phyloP scores from a whole-genome alignment of 2,329 filamentous ascomycete species.

The Paecilomyces formosus region DNA sequence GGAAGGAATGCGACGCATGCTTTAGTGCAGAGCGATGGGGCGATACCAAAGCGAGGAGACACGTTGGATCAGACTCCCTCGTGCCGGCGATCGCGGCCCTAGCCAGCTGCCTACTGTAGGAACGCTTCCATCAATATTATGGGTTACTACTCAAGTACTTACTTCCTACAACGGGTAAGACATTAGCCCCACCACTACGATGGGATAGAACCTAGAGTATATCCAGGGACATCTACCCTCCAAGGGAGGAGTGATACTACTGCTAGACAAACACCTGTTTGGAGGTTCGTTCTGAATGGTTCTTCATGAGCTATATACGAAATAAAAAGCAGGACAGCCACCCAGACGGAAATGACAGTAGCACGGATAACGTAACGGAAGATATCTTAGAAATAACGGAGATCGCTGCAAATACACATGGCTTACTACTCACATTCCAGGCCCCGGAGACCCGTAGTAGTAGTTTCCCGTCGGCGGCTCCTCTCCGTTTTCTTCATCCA shows the following conservation, averaged over 20 bases:
- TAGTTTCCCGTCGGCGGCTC: neutral
- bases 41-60: no score
- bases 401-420: neutral
- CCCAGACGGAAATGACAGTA: neutral
- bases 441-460: neutral
- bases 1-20: no score
- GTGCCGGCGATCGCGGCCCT: no score
- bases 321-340: neutral
- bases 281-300: neutral
- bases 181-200: neutral
- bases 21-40: no score
- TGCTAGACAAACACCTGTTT: neutral
- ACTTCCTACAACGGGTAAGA: neutral
- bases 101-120: no score
- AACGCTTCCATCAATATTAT: no score
- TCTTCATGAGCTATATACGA: neutral
- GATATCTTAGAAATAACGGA: neutral
- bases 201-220: neutral
- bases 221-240: neutral
- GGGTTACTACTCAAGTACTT: no score
- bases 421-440: slow-evolving; percentile 1
- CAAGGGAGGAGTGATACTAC: neutral
- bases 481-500: slow-evolving; percentile 2
- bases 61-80: no score
- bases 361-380: neutral